Conservation (phyloP, 2,329 filamentous ascomycete genomes). For the Diaporthe destruens region DNA sequence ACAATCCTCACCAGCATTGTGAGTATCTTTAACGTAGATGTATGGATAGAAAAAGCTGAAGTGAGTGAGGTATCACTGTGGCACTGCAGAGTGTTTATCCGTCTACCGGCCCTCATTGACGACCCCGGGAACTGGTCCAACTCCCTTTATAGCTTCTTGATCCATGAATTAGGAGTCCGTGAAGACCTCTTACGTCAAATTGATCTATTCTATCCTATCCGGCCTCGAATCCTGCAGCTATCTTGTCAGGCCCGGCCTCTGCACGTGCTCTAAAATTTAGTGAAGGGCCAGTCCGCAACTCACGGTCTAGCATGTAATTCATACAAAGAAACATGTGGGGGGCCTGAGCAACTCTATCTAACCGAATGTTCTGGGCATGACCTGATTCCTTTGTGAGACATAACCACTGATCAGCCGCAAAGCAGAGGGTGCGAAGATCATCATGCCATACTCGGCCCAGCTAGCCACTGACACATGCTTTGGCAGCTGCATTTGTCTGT, state of each 20-base stretch:
- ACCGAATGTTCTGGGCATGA: not conserved
- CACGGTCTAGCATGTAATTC: not conserved
- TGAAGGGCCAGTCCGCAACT: not conserved
- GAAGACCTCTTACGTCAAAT: not conserved
- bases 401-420: slow-evolving; percentile 15
- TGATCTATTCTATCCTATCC: not conserved
- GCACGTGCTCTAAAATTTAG: not conserved
- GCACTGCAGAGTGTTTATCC: too few species aligned
- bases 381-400: slow-evolving; percentile 27
- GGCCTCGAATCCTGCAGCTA: not conserved
- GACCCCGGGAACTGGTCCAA: fast-evolving
- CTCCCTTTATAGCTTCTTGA: not conserved
- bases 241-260: not conserved
- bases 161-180: too few species aligned
- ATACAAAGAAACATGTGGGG: not conserved
- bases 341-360: not conserved
- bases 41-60: not conserved
- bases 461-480: not conserved
- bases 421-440: not conserved
- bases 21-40: not conserved
- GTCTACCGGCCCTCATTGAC: too few species aligned
- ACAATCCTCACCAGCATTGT: not conserved
- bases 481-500: not conserved
- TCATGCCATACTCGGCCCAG: not conserved
- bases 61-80: not conserved